Conservation (phyloP, 306 rosid species). For the Acacia acuminata region DNA sequence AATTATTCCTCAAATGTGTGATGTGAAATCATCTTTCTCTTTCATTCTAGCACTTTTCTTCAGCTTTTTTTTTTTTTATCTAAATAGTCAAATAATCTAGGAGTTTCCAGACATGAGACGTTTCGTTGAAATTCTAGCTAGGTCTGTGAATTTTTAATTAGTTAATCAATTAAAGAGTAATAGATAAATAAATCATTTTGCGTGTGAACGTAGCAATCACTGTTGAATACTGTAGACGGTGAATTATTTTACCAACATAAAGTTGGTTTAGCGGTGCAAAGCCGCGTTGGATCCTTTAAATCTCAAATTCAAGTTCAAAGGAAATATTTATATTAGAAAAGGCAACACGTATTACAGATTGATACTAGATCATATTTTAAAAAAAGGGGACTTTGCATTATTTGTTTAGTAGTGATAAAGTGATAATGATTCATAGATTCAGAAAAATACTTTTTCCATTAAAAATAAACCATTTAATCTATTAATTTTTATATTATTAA, state of each 20-base stretch:
- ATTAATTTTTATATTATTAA: too few species aligned
- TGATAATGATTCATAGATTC: too few species aligned
- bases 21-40: not conserved
- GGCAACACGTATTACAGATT: too few species aligned
- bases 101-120: not conserved
- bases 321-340: too few species aligned
- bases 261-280: too few species aligned
- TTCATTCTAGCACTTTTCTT: not conserved
- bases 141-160: not conserved
- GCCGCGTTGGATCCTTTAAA: fast-evolving
- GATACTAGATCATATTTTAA: too few species aligned
- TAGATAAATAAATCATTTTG: not conserved
- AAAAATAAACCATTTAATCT: too few species aligned
- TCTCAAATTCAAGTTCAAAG: fast-evolving
- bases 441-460: too few species aligned
- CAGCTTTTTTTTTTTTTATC: not conserved
- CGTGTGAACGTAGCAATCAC: not conserved
- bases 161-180: not conserved
- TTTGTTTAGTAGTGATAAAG: too few species aligned
- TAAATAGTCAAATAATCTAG: not conserved
- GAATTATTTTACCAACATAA: not conserved
- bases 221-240: not conserved
- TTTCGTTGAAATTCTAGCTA: not conserved
- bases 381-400: too few species aligned
- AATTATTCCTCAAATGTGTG: too few species aligned